Percentiles rank a stretch among this genome's conserved stretches.
phyloP scores from a whole-genome alignment of 192 early-diverging fungal species.

The Backusella tarrabulga region DNA sequence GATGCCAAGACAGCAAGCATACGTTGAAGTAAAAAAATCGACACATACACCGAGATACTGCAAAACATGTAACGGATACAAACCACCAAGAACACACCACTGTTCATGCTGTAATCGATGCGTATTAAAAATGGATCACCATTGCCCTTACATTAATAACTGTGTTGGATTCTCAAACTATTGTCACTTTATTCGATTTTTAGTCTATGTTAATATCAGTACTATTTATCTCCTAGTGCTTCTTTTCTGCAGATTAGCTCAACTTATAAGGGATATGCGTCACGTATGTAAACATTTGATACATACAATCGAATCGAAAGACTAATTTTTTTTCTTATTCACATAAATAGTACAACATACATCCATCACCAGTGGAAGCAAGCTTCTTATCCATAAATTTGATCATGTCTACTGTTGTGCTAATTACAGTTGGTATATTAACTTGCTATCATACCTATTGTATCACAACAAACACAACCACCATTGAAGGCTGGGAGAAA shows the following conservation, averaged over 20 bases:
- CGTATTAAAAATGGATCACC: slow-evolving; percentile 90
- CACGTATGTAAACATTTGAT: slow-evolving; percentile 11
- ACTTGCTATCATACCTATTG: slow-evolving; percentile 73
- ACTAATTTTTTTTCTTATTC: background rate
- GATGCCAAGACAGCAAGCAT: slow-evolving; percentile 30
- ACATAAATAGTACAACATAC: slow-evolving; percentile 7
- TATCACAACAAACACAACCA: slow-evolving; percentile 68
- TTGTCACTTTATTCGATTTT: slow-evolving; percentile 80
- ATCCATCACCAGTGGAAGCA: slow-evolving; percentile 42
- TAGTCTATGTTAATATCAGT: slow-evolving; percentile 65
- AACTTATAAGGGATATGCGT: slow-evolving; percentile 36
- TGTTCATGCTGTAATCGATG: slow-evolving; percentile 75
- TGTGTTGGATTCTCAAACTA: slow-evolving; percentile 81
- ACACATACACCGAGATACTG: slow-evolving; percentile 74
- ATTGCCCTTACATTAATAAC: slow-evolving; percentile 91
- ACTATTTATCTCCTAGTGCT: slow-evolving; percentile 56
- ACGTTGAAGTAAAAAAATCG: slow-evolving; percentile 67
- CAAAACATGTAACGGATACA: slow-evolving; percentile 57
- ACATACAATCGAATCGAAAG: background rate
- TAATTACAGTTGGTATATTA: slow-evolving; percentile 69
- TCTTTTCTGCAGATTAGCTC: slow-evolving; percentile 50
- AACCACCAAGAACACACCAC: slow-evolving; percentile 81
- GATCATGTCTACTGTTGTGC: slow-evolving; percentile 63
- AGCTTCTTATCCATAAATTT: slow-evolving; percentile 75
- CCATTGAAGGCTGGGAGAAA: slow-evolving; percentile 83